Conservation (phyloP, 805 yeast genomes). For the Candida nanaspora region DNA sequence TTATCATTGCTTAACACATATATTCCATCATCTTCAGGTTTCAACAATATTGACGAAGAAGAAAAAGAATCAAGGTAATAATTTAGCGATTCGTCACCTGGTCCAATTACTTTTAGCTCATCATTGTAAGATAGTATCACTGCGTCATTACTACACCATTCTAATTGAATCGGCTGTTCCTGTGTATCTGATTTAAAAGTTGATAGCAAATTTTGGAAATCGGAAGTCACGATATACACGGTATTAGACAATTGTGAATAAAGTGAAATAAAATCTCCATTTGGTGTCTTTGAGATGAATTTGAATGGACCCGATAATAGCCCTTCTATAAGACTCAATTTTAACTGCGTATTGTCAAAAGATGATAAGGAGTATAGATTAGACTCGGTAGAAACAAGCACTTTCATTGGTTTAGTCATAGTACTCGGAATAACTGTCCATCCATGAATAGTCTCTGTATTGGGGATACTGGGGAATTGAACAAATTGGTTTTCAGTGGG, state of each 20-base stretch:
- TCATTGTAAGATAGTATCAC: slow-evolving; percentile 53
- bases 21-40: slow-evolving; percentile 63
- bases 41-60: too few species aligned
- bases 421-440: not conserved
- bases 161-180: slow-evolving; percentile 37
- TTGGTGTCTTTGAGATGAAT: slow-evolving; percentile 33
- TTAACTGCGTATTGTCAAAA: too few species aligned
- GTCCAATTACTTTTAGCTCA: slow-evolving; percentile 65
- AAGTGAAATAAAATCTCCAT: slow-evolving; percentile 46
- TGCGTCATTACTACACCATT: slow-evolving; percentile 88
- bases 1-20: slow-evolving; percentile 51
- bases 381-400: not conserved
- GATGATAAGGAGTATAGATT: not conserved
- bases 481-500: not conserved
- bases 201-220: slow-evolving; percentile 35
- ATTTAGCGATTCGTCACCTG: slow-evolving; percentile 50
- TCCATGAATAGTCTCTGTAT: not conserved
- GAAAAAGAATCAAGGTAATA: slow-evolving; percentile 42
- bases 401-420: not conserved
- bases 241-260: slow-evolving; percentile 33
- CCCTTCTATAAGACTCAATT: too few species aligned
- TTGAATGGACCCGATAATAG: slow-evolving; percentile 15
- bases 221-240: slow-evolving; percentile 43
- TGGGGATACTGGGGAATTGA: not conserved
- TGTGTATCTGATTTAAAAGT: slow-evolving; percentile 32